Base-by-base conservation (phyloP, 192 early-diverging fungal genomes). In the Helicostylum pulchrum region DNA sequence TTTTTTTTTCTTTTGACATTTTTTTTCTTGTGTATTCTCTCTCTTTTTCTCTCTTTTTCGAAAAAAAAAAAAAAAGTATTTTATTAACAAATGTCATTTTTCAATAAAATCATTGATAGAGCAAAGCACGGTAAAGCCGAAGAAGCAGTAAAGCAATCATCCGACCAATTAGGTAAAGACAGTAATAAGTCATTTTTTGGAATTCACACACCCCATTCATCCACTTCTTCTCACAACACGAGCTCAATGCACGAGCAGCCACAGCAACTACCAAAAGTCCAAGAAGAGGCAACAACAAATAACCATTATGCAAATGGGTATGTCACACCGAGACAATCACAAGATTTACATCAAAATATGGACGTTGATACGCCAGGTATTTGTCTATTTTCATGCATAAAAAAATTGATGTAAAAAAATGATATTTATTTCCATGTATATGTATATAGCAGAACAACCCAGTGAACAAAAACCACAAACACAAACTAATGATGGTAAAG, bases 301-400 rank as follows among this genome's bases (percentile, higher is more conserved):
- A 56, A 30, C 20, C 31, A 63, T 12, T 52, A 63, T 21, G 34
- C 50, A 34, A 36, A 36, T 8, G 50, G 49, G 3, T 63, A 63
- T 42, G 62, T 53, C 17, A 63, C 62, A 10, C 62, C 62, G 8
- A 51, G 62, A 53, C 62, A n/a, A 21, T 64, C 62, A 36, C 23
- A 52, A 44, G 50, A 64, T 36, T 21, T 17, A 52, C 49, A 52
- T 20, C 32, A 63, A 23, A 49, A 20, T 39, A 51, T 63, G 50
- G 62, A 63, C 15, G 17, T 63, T 11, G 48, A 52, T 53, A 53
- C 49, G 21, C 34, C 47, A 63, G 51, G 62, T 50, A 43, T 53
- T 32, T 12, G 15, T 30, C 31, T 11, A 31, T 15, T 15, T 26
- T 53, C 23, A 14, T 26, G 10, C 23, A 20, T 26, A 21, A 42